Base-by-base conservation (phyloP, 352 stramenopile species). In the Phytophthora chlamydospora region DNA sequence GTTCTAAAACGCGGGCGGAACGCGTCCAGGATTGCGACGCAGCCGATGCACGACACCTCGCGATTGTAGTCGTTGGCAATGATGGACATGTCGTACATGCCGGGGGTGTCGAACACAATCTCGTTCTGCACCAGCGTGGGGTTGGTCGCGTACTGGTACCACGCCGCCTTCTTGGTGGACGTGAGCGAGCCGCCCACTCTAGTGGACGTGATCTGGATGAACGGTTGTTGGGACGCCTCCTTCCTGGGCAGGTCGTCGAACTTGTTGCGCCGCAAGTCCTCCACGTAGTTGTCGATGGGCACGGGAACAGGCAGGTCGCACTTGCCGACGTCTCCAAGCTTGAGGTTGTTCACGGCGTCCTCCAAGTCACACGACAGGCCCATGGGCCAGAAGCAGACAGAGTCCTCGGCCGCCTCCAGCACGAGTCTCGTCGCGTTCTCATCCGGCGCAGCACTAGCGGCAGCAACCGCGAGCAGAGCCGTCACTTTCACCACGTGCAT, bases 51-150 rank as follows among this genome's bases (percentile, higher is more conserved):
- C 14, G 40, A 29, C 4, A 41, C 47, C 17, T 62, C 14, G 2
- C 8, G 5, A 17, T 27, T 47, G 16, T 76, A 71, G 45, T 76
- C 67, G 11, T 32, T 63, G 10, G 62, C 71, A 10, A 59, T 40
- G 34, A 76, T 68, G 2, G 39, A 32, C 27, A 74, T 16, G 7
- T 58, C 36, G 49, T 79, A 79, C 19, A 54, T 24, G 2, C 70
- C 70, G 0, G 59, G 67, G 10, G 36, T 13, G 13, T 33, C 44
- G 31, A 78, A 70, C 13, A 12, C 38, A 14, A 79, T 39, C 2
- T 58, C 24, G 16, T 58, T 55, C 27, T 64, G 44, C 13, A 51
- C 47, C 9, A 16, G 24, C 10, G 40, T 35, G 8, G 58, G 33
- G 27, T 60, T 38, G 6, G 46, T 34, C 3, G 45, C 32, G 52